Percentiles rank a stretch among this genome's conserved stretches.
Conservation (phyloP, 306 rosid genomes). For the Ceratonia siliqua region DNA sequence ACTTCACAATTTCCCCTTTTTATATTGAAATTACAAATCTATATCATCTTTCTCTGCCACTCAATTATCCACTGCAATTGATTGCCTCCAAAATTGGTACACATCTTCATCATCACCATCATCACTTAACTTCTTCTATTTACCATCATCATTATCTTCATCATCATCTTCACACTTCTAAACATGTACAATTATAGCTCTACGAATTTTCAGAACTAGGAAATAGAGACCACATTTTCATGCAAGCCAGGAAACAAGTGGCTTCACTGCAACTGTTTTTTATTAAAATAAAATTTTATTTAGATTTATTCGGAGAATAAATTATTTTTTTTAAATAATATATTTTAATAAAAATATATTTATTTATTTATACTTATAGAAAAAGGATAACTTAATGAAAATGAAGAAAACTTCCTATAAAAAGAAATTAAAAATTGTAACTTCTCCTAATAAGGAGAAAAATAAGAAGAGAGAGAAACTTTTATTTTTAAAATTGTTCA, state of each 20-base stretch:
- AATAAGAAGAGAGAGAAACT: too few relatives aligned
- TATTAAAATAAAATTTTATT: too few relatives aligned
- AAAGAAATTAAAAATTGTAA: too few relatives aligned
- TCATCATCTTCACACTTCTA: constrained; percentile 26
- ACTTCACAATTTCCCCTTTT: constrained; percentile 27
- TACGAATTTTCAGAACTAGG: constrained; percentile 28
- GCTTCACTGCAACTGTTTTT: too few relatives aligned
- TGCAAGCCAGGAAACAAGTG: neutral
- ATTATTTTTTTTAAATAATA: too few relatives aligned
- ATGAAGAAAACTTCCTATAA: too few relatives aligned
- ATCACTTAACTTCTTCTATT: constrained; percentile 21
- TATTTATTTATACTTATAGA: too few relatives aligned
- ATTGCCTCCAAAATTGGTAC: constrained; percentile 46
- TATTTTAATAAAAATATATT: too few relatives aligned
- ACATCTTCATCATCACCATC: constrained; percentile 41
- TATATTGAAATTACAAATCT: constrained; percentile 37
- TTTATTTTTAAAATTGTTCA: too few relatives aligned
- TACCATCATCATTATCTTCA: constrained; percentile 4
- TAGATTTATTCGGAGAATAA: too few relatives aligned
- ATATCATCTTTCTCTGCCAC: constrained; percentile 37
- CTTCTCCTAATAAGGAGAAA: too few relatives aligned
- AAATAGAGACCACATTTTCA: neutral
- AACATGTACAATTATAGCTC: constrained; percentile 39
- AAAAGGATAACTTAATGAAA: too few relatives aligned
- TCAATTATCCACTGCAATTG: constrained; percentile 48